Base-by-base conservation (phyloP, 805 yeast species). In the Ogataea saltuana region DNA sequence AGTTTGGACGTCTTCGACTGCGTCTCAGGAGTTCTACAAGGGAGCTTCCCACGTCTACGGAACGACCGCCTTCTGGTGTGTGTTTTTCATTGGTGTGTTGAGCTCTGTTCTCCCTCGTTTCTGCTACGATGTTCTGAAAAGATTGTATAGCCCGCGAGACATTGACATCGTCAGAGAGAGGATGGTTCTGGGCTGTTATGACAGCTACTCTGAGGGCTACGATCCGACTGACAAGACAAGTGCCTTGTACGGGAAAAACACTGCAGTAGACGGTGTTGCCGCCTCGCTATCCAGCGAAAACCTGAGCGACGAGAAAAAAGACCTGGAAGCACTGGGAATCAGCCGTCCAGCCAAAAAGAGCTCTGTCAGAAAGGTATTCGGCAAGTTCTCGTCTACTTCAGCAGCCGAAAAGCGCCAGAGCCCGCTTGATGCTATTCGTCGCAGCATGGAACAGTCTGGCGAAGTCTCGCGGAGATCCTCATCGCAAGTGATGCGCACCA, bases 141-240 rank as follows among this genome's bases (percentile, higher is more conserved):
- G 74, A 41, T 67, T 80, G 43, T 82, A 76, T 63, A 56, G 55
- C 39, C 95, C 95, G 2, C 59, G 65, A 28, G 93, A 85, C 56
- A 72, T 81, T 34, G 95, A 86, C 55, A 78, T 85, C 42, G 70
- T 86, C 37, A 71, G 93, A 42, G 93, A 85, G 53, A 63, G 74
- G 48, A 78, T 75, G 46, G 63, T 65, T 11, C 54, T 65, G 44
- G 87, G 88, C 6, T 75, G 68, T 41, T 83, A 69, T 55, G 69
- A 67, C 37, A 66, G 59, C 28, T 76, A 73, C 51, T 78, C 81
- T 0, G 55, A 48, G 1, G 76, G 74, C 15, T 77, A 71, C 53
- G 83, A 77, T 53, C 83, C 83, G 11, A 77, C 83, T 1, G 61
- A 71, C 38, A 40, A 55, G n/a, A 70, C 62, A 28, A 34, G 29